phyloP scores from a whole-genome alignment of 108 stramenopile species.

The Fragilariopsis cylindrus region DNA sequence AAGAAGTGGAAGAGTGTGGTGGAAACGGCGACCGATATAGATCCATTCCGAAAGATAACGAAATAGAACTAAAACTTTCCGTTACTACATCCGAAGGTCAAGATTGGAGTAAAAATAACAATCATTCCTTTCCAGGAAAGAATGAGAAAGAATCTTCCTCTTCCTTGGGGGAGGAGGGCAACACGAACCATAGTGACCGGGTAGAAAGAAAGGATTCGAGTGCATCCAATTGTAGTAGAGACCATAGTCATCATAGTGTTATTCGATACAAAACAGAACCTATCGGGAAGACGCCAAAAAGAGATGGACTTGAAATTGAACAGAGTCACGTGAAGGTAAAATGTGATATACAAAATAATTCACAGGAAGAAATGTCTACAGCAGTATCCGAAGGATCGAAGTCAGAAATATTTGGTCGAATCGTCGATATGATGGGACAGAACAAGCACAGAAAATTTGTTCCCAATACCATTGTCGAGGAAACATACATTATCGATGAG shows the following conservation, averaged over 20 bases:
- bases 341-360: background rate
- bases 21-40: background rate
- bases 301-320: conserved; percentile 13
- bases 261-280: conserved; percentile 15
- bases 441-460: conserved; percentile 5
- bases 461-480: conserved; percentile 20
- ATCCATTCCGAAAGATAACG: conserved; percentile 1
- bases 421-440: background rate
- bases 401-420: conserved; percentile 3
- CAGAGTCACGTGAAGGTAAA: background rate
- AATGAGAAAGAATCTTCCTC: background rate
- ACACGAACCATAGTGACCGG: too few species aligned
- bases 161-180: background rate
- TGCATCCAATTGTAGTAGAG: too few species aligned
- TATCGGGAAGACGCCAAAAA: conserved; percentile 10
- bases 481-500: conserved; percentile 7
- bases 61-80: conserved; percentile 3
- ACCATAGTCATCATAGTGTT: too few species aligned
- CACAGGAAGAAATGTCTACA: background rate
- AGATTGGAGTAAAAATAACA: background rate
- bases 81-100: background rate
- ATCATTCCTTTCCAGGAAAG: background rate
- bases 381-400: conserved; percentile 13
- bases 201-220: too few species aligned
- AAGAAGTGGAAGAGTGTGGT: background rate